phyloP scores from a whole-genome alignment of 805 yeast species.

The Pichia eremophila region DNA sequence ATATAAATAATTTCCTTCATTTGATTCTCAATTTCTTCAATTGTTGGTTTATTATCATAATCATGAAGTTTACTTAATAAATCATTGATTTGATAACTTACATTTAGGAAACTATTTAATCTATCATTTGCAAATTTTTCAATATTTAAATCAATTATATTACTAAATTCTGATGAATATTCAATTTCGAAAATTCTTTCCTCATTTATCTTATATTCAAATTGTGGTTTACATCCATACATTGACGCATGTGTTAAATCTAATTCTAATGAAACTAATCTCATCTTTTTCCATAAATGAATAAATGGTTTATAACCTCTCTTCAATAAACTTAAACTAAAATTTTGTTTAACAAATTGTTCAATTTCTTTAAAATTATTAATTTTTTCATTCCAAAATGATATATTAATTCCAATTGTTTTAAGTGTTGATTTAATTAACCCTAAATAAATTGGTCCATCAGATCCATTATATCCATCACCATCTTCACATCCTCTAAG shows the following conservation, averaged over 20 bases:
- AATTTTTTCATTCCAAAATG: background rate
- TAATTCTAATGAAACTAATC: slow-evolving; percentile 18
- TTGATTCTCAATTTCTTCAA: slow-evolving; percentile 16
- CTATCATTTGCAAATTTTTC: slow-evolving; percentile 16
- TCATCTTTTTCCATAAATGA: slow-evolving; percentile 23
- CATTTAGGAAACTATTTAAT: slow-evolving; percentile 11
- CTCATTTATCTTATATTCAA: slow-evolving; percentile 12
- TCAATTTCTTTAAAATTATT: background rate
- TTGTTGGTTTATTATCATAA: slow-evolving; percentile 13
- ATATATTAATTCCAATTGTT: slow-evolving; percentile 33
- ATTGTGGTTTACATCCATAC: slow-evolving; percentile 16
- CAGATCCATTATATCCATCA: slow-evolving; percentile 37
- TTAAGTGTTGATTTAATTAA: slow-evolving; percentile 32
- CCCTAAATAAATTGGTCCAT: slow-evolving; percentile 30
- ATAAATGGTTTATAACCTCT: slow-evolving; percentile 10
- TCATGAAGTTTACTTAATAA: slow-evolving; percentile 17
- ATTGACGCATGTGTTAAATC: slow-evolving; percentile 18
- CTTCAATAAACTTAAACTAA: slow-evolving; percentile 2
- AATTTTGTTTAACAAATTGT: background rate
- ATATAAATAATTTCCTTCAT: slow-evolving; percentile 8
- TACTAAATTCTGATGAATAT: slow-evolving; percentile 11
- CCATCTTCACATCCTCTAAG: slow-evolving; percentile 40
- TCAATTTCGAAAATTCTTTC: slow-evolving; percentile 10
- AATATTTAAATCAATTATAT: slow-evolving; percentile 9
- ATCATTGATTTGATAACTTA: slow-evolving; percentile 13